Conservation (phyloP, 352 stramenopile genomes). For the Globisporangium solare region DNA sequence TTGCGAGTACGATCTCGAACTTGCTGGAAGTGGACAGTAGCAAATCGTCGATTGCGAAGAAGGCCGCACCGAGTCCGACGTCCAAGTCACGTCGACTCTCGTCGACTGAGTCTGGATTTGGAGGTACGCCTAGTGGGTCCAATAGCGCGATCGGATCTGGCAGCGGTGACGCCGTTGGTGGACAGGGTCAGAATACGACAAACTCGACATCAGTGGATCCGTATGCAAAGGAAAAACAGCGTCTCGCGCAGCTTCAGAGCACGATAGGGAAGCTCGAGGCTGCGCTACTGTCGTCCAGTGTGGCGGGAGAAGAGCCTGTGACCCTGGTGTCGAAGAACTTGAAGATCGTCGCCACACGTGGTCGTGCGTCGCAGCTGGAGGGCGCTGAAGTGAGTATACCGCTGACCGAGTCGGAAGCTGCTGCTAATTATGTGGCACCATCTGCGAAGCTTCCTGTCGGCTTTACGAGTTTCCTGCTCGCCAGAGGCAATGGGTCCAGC, state of each 20-base stretch:
- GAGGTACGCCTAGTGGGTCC: not conserved
- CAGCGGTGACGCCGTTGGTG: not conserved
- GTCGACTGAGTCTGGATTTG: not conserved
- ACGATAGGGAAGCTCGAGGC: constrained; percentile 53
- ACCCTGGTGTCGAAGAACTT: constrained; percentile 66
- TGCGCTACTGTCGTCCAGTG: constrained; percentile 30
- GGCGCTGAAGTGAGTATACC: constrained; percentile 28
- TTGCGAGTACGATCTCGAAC: constrained; percentile 61
- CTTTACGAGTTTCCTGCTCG: constrained; percentile 35
- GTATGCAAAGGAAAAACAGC: constrained; percentile 26
- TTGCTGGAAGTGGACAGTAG: constrained; percentile 34
- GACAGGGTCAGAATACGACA: not conserved
- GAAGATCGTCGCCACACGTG: constrained; percentile 39
- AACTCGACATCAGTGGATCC: constrained; percentile 12
- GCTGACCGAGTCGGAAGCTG: constrained; percentile 33
- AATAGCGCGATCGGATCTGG: not conserved
- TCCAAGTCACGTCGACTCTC: not conserved
- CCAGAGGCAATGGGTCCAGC: constrained; percentile 12
- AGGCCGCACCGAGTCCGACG: constrained; percentile 1
- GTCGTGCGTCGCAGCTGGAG: constrained; percentile 42
- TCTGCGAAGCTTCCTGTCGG: constrained; percentile 45
- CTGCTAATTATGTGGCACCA: constrained; percentile 44
- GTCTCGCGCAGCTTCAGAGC: constrained; percentile 28
- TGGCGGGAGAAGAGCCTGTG: constrained; percentile 43
- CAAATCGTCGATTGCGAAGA: not conserved